Evolutionary conservation across 768 basidiomycete species (phyloP).

Genomic region (Aureoboletus auriporus): DNA sequence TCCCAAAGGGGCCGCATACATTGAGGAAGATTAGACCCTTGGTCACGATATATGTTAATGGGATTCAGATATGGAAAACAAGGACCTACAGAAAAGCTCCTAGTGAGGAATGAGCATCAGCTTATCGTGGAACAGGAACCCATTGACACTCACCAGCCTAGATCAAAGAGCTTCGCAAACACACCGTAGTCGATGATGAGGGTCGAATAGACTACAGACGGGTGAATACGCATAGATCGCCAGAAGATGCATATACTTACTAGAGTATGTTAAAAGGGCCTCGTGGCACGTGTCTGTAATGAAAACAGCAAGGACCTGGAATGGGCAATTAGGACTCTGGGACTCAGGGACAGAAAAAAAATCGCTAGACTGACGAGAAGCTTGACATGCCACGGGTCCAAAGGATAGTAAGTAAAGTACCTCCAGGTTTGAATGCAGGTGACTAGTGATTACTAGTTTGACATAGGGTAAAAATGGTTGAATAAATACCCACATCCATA

Average conservation of each 20-base stretch:
- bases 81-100: conserved; percentile 25
- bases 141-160: conserved; percentile 39
- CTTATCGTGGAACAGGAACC: neutral
- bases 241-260: conserved; percentile 23
- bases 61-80: neutral
- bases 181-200: conserved; percentile 39
- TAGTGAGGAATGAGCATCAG: conserved; percentile 5
- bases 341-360: neutral
- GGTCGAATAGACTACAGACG: conserved; percentile 43
- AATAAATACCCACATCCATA: conserved; percentile 41
- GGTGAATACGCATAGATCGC: neutral
- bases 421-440: conserved; percentile 56
- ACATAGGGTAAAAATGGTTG: neutral
- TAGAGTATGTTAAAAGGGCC: conserved; percentile 50
- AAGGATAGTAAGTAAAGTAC: conserved; percentile 47
- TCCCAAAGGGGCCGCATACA: conserved; percentile 18
- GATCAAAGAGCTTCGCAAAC: conserved; percentile 19
- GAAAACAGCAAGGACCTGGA: conserved; percentile 50
- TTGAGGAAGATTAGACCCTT: conserved; percentile 55
- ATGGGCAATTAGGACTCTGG: neutral
- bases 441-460: conserved; percentile 32
- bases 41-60: conserved; percentile 1
- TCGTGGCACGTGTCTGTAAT: conserved; percentile 55
- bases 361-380: conserved; percentile 35
- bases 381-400: conserved; percentile 50